phyloP scores from a whole-genome alignment of 441 rosid species.

The Pelargonium fulgidum region DNA sequence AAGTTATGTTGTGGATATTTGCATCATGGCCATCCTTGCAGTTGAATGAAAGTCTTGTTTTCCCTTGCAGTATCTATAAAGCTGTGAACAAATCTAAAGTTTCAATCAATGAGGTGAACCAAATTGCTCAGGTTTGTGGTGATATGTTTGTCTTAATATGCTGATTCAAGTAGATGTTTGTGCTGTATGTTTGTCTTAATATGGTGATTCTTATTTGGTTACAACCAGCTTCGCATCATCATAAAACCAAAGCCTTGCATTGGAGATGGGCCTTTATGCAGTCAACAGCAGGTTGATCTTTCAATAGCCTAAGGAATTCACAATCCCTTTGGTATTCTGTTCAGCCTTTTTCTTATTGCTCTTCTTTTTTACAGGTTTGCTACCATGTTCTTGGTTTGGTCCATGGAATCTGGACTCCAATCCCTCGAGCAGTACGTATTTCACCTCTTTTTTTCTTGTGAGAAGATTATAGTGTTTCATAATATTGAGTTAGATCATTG shows the following conservation, averaged over 20 bases:
- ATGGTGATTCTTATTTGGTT: constrained; percentile 24
- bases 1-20: background rate
- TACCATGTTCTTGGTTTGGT: constrained; percentile 93
- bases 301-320: constrained; percentile 18
- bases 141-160: constrained; percentile 15
- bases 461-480: constrained; percentile 5
- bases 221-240: constrained; percentile 75
- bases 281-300: constrained; percentile 74
- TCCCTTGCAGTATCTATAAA: constrained; percentile 64
- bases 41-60: constrained; percentile 3
- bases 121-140: constrained; percentile 87
- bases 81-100: constrained; percentile 80
- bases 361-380: constrained; percentile 63
- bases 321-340: constrained; percentile 5
- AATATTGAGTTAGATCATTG: background rate
- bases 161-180: constrained; percentile 6
- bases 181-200: constrained; percentile 13
- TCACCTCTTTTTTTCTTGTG: constrained; percentile 9
- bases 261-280: constrained; percentile 77
- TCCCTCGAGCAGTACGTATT: constrained; percentile 76
- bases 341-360: constrained; percentile 24
- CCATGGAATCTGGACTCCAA: constrained; percentile 96
- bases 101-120: constrained; percentile 75
- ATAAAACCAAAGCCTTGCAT: constrained; percentile 71
- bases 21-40: background rate